These are phyloP conservation scores for Peronospora farinosa DNA, from an alignment of 352 stramenopile species.

Conservation along the genomic window DNA sequence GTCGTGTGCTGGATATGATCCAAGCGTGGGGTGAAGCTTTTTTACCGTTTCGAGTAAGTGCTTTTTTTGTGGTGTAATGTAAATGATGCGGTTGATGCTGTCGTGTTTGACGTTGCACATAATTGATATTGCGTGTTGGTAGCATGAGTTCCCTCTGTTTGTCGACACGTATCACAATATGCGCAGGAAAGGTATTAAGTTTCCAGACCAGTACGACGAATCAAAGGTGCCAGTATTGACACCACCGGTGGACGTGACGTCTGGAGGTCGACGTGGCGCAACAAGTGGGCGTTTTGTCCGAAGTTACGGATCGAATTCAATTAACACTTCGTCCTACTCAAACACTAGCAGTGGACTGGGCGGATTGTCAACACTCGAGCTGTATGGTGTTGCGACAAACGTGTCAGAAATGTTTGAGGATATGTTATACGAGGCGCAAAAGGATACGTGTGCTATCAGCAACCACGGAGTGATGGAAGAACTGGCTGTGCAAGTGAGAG, in stretches of 20 bases:
- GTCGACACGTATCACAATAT: slow-evolving; percentile 83
- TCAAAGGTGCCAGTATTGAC: slow-evolving; percentile 55
- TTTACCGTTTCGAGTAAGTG: slow-evolving; percentile 43
- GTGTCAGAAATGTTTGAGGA: slow-evolving; percentile 80
- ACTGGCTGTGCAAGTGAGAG: slow-evolving; percentile 47
- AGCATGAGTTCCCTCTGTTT: slow-evolving; percentile 72
- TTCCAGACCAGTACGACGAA: slow-evolving; percentile 74
- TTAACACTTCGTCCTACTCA: slow-evolving; percentile 43
- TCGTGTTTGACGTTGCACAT: neutral
- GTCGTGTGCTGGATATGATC: slow-evolving; percentile 64
- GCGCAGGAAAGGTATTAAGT: slow-evolving; percentile 68
- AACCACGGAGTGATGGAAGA: slow-evolving; percentile 64
- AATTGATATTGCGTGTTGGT: slow-evolving; percentile 1
- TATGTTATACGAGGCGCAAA: slow-evolving; percentile 67
- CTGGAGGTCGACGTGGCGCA: slow-evolving; percentile 2
- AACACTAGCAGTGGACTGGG: slow-evolving; percentile 40
- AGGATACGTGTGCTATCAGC: slow-evolving; percentile 33
- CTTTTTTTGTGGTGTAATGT: neutral
- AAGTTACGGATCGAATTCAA: slow-evolving; percentile 7
- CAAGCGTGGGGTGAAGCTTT: slow-evolving; percentile 82
- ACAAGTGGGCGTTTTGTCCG: slow-evolving; percentile 10
- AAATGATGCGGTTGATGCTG: neutral
- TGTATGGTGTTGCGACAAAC: slow-evolving; percentile 60
- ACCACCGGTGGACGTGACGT: slow-evolving; percentile 16
- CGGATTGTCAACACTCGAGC: slow-evolving; percentile 47